phyloP scores from a whole-genome alignment of 2,329 filamentous ascomycete genomes.

The Phialophora verrucosa region DNA sequence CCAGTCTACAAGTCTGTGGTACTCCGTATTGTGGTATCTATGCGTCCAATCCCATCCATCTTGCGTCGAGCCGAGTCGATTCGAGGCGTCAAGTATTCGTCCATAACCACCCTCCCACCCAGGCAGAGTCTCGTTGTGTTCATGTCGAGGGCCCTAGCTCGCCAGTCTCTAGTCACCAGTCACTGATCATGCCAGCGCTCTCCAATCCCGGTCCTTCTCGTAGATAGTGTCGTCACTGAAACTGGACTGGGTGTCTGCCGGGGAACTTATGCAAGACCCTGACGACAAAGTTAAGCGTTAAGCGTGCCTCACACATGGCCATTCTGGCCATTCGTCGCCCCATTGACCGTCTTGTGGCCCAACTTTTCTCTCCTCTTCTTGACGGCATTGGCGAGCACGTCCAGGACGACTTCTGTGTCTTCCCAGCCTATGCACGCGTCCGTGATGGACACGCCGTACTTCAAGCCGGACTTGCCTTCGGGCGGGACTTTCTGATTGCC shows the following conservation, averaged over 20 bases:
- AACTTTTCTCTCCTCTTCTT: constrained; percentile 68
- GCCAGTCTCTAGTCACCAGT: no score
- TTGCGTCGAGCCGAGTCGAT: background rate
- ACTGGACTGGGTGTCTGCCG: background rate
- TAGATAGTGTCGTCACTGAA: background rate
- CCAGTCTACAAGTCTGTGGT: background rate
- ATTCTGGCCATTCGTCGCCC: constrained; percentile 26
- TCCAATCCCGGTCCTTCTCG: background rate
- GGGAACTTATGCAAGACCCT: background rate
- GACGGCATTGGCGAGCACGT: constrained; percentile 78
- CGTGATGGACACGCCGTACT: constrained; percentile 45
- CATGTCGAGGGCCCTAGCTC: background rate
- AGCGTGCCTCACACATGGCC: constrained; percentile 17
- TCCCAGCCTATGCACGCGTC: constrained; percentile 84
- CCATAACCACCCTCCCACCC: background rate
- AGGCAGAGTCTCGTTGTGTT: background rate
- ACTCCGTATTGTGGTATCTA: background rate
- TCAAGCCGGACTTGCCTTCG: constrained; percentile 43
- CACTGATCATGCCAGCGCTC: background rate
- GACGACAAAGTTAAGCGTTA: background rate
- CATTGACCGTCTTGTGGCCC: constrained; percentile 26
- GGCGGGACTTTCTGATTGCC: constrained; percentile 44
- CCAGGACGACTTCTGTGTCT: constrained; percentile 80
- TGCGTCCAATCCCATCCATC: background rate
- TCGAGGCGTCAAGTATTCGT: background rate